These are phyloP conservation scores for Pezicula radicicola DNA, from an alignment of 2,329 filamentous ascomycete genomes.

Conservation along the genomic window DNA sequence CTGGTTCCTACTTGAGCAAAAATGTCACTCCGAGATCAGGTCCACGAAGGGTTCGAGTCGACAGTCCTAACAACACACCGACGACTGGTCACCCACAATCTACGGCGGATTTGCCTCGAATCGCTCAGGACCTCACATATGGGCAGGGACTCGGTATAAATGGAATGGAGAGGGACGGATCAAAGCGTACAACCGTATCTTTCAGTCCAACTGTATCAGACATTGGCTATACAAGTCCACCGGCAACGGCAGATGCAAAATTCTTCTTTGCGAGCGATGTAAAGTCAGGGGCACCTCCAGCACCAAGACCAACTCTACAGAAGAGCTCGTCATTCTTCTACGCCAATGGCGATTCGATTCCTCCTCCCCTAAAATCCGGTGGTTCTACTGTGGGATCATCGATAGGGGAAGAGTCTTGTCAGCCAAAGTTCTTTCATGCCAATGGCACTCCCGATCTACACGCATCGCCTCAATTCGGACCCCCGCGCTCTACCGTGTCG, in stretches of 20 bases:
- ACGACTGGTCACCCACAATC: conserved; percentile 55
- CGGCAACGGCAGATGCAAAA: conserved; percentile 49
- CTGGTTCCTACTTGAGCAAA: conserved; percentile 54
- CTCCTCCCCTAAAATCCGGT: conserved; percentile 22
- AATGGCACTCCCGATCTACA: conserved; percentile 58
- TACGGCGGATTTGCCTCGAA: conserved; percentile 27
- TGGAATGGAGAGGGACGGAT: conserved; percentile 22
- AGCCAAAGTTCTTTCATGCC: conserved; percentile 72
- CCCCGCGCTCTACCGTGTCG: conserved; percentile 43
- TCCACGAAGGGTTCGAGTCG: conserved; percentile 66
- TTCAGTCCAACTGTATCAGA: conserved; percentile 39
- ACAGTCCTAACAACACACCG: conserved; percentile 67
- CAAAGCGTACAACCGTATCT: conserved; percentile 30
- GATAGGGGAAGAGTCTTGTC: conserved; percentile 23
- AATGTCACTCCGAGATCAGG: conserved; percentile 81
- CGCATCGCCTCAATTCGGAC: conserved; percentile 31
- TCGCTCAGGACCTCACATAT: conserved; percentile 26
- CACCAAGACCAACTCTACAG: conserved; percentile 14
- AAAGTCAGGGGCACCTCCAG: conserved; percentile 35
- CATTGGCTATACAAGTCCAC: conserved; percentile 22
- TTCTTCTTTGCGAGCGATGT: conserved; percentile 93
- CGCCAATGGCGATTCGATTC: conserved; percentile 40
- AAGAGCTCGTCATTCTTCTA: conserved; percentile 45
- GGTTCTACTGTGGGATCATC: conserved; percentile 25
- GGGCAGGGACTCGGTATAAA: conserved; percentile 18